A percentile compares a stretch with the other conserved stretches of the same genome.
These are phyloP conservation scores for Lanmaoa rubissima DNA, from an alignment of 768 basidiomycete species.

Conservation along the genomic window DNA sequence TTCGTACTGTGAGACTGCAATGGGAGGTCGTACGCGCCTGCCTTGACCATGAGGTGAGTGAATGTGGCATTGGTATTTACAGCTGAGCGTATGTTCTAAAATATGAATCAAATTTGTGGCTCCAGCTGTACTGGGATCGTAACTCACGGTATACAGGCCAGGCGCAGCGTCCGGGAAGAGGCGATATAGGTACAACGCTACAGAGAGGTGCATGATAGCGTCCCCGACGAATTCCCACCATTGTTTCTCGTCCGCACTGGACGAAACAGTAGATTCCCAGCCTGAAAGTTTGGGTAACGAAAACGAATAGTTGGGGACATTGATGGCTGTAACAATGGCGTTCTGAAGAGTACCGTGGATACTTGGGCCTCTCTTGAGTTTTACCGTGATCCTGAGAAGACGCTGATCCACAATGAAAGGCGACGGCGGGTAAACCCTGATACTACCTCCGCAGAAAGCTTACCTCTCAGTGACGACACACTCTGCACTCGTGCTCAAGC, in stretches of 20 bases:
- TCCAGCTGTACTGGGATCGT: background rate
- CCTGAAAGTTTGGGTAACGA: slow-evolving; percentile 27
- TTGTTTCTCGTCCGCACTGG: slow-evolving; percentile 33
- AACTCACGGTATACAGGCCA: slow-evolving; percentile 36
- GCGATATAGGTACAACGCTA: slow-evolving; percentile 39
- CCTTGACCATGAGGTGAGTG: slow-evolving; percentile 38
- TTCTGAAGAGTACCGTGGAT: slow-evolving; percentile 22
- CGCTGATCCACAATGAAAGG: background rate
- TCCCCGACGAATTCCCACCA: slow-evolving; percentile 49
- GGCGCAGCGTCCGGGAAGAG: slow-evolving; percentile 33
- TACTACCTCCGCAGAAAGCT: background rate
- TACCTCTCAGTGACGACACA: background rate
- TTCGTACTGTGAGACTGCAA: slow-evolving; percentile 30
- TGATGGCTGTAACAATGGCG: slow-evolving; percentile 26
- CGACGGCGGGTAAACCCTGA: background rate
- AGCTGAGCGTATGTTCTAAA: slow-evolving; percentile 25
- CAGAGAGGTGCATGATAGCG: slow-evolving; percentile 42
- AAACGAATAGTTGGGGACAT: slow-evolving; percentile 28
- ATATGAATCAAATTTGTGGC: background rate
- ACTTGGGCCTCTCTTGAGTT: slow-evolving; percentile 12
- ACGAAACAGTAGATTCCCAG: slow-evolving; percentile 30
- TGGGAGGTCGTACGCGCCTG: slow-evolving; percentile 26
- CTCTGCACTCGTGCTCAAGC: background rate
- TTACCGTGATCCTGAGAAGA: slow-evolving; percentile 15
- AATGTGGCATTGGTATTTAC: slow-evolving; percentile 38